These are phyloP conservation scores for Thelonectria olida DNA, from an alignment of 2,329 filamentous ascomycete genomes.

Conservation along the genomic window DNA sequence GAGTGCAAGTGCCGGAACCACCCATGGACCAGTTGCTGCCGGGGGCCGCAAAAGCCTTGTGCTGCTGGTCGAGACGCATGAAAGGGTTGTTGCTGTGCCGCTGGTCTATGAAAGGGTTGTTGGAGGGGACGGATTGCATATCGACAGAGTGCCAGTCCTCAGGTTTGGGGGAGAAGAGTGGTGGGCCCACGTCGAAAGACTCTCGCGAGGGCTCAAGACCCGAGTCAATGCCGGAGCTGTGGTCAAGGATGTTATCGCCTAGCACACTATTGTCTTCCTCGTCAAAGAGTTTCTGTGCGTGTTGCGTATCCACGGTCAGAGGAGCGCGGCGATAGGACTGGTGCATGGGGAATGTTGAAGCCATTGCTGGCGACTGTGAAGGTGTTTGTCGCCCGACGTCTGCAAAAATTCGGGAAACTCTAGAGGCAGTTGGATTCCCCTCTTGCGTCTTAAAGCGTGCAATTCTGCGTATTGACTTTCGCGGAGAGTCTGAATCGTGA, in stretches of 20 bases:
- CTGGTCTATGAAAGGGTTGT: slow-evolving; percentile 69
- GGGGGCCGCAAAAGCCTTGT: slow-evolving; percentile 50
- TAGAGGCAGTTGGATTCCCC: too few species aligned
- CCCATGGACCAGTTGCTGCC: slow-evolving; percentile 69
- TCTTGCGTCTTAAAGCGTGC: too few species aligned
- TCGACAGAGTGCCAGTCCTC: slow-evolving; percentile 72
- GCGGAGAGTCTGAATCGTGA: too few species aligned
- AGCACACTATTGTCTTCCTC: slow-evolving; percentile 69
- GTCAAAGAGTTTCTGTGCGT: slow-evolving; percentile 66
- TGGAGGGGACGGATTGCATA: slow-evolving; percentile 71
- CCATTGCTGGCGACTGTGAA: slow-evolving; percentile 52
- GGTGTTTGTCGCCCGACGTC: slow-evolving; percentile 15
- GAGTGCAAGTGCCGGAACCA: slow-evolving; percentile 76
- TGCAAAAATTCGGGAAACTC: too few species aligned
- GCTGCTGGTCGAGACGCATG: slow-evolving; percentile 68
- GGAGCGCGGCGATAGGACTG: slow-evolving; percentile 60
- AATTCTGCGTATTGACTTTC: too few species aligned
- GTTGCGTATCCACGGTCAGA: slow-evolving; percentile 63
- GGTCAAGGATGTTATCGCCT: slow-evolving; percentile 69
- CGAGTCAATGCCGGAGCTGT: slow-evolving; percentile 65
- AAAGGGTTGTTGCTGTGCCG: slow-evolving; percentile 71
- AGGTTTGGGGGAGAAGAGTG: slow-evolving; percentile 72
- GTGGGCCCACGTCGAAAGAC: slow-evolving; percentile 65
- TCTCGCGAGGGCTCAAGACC: slow-evolving; percentile 71
- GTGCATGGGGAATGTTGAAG: slow-evolving; percentile 60